Evolutionary conservation across 1,139 yeast genomes (phyloP), one percentile per base, ranked within the genome.

Genomic region (Waltiozyma sp.): DNA sequence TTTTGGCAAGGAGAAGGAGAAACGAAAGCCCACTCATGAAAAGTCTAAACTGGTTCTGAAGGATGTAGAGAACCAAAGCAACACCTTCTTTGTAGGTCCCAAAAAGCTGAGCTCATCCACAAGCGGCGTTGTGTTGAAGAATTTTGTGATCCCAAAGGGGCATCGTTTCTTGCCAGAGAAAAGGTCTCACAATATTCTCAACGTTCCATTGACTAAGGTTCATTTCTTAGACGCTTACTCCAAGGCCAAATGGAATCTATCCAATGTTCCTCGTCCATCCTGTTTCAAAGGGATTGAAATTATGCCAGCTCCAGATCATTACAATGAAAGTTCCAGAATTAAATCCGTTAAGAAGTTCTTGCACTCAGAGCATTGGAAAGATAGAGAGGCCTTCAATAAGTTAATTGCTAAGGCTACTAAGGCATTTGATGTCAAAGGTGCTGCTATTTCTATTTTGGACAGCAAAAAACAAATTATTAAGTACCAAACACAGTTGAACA

Each of bases 181-280:
- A n/a, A 35, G 18, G 11, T 35, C 37, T 11, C 16, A 49, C 6
- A 24, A 40, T 1, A 40, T 51, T 19, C 41, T 37, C 28, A 45
- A 47, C 15, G 55, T 57, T 11, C 58, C 59, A 1, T 50, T 75
- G 45, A 76, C 85, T 0, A 74, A 68, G 57, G 69, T 79, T 6
- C 80, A 79, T 51, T 81, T 79, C 51, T 57, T 77, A 19, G 87
- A 80, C 47, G 69, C 70, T 4, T 81, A 81, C 52, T 72, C 81
- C 19, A 70, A 68, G 63, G 81, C 83, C 2, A 70, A 68, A 50
- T 65, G 72, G 71, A 77, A 80, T 49, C 58, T 81, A 16, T 75
- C 84, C 1, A 63, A 63, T 13, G 70, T 79, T 1, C 69, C 72
- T 1, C 65, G 77, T 43, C 91, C 89, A 0, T 59, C 69, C 1